Evolutionary conservation across 768 basidiomycete genomes (phyloP).

Genomic region (Amanita muscaria): DNA sequence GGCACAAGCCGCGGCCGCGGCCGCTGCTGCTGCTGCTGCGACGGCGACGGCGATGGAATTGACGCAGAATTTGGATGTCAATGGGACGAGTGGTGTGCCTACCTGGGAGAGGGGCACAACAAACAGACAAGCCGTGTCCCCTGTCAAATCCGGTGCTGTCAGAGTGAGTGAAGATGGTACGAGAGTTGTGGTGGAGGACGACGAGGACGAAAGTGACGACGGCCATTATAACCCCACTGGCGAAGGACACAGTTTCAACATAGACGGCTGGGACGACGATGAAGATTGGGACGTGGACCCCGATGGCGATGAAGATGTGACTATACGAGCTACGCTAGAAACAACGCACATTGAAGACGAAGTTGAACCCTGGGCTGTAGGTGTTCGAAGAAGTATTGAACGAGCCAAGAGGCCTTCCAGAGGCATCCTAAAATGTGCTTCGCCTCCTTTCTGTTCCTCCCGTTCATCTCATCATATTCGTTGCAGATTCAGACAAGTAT

Average conservation of each 20-base stretch:
- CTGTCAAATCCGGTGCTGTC: slow-evolving; percentile 31
- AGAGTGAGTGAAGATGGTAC: slow-evolving; percentile 60
- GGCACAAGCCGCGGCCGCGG: slow-evolving; percentile 24
- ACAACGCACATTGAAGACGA: slow-evolving; percentile 44
- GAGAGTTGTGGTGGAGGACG: slow-evolving; percentile 59
- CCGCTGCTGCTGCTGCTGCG: slow-evolving; percentile 10
- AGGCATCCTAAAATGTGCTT: slow-evolving; percentile 87
- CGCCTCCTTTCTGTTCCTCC: slow-evolving; percentile 4
- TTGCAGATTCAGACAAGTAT: slow-evolving; percentile 58
- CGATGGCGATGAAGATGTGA: slow-evolving; percentile 63
- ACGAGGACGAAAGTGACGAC: slow-evolving; percentile 53
- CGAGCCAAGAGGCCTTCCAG: slow-evolving; percentile 54
- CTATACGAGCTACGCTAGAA: slow-evolving; percentile 57
- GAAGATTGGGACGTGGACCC: slow-evolving; percentile 66
- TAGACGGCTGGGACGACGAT: slow-evolving; percentile 70
- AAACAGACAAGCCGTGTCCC: slow-evolving; percentile 42
- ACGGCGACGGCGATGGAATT: slow-evolving; percentile 30
- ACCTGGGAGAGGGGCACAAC: slow-evolving; percentile 83
- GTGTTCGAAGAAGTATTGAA: slow-evolving; percentile 67
- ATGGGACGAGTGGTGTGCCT: slow-evolving; percentile 35
- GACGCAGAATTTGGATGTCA: slow-evolving; percentile 18
- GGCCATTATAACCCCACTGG: slow-evolving; percentile 36
- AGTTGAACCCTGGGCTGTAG: slow-evolving; percentile 70
- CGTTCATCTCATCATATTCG: slow-evolving; percentile 2
- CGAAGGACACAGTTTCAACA: slow-evolving; percentile 32